phyloP scores from a whole-genome alignment of 108 stramenopile species.

The Cyclostephanos tholiformis region DNA sequence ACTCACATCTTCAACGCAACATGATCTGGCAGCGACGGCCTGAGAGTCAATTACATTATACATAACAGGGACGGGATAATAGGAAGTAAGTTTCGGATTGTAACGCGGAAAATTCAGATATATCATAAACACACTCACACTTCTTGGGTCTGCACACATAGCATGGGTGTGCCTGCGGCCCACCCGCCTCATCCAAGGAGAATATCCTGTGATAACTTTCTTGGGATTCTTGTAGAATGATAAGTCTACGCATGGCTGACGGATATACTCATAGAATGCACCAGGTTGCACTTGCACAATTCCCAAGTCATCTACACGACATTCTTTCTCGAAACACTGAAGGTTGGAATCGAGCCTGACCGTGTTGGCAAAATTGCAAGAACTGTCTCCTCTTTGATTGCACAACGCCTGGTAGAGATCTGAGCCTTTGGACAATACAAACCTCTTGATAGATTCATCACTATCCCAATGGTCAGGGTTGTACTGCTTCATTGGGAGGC shows the following conservation, averaged over 20 bases:
- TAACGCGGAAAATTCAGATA: not conserved
- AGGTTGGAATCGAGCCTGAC: slow-evolving; percentile 53
- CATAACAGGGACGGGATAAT: too few relatives aligned
- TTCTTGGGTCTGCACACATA: slow-evolving; percentile 48
- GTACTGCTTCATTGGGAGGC: slow-evolving; percentile 29
- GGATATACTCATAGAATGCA: slow-evolving; percentile 69
- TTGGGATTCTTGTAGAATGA: slow-evolving; percentile 57
- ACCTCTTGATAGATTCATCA: slow-evolving; percentile 44
- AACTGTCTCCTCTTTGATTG: slow-evolving; percentile 27
- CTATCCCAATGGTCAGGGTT: slow-evolving; percentile 23
- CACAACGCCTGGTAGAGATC: slow-evolving; percentile 52
- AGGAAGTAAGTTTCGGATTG: not conserved
- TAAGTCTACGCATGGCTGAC: slow-evolving; percentile 58
- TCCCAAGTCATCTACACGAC: slow-evolving; percentile 55
- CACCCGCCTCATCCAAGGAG: not conserved
- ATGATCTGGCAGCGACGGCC: slow-evolving; percentile 37
- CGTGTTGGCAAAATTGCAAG: slow-evolving; percentile 46
- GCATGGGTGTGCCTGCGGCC: slow-evolving; percentile 34
- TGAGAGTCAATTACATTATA: not conserved
- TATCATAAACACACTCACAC: not conserved
- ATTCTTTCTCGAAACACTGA: slow-evolving; percentile 57
- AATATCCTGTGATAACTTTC: slow-evolving; percentile 46
- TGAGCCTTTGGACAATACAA: slow-evolving; percentile 41
- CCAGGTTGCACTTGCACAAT: slow-evolving; percentile 55
- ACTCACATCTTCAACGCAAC: slow-evolving; percentile 29